phyloP scores from a whole-genome alignment of 2,329 filamentous ascomycete genomes.

The Bipolaris gigantea region DNA sequence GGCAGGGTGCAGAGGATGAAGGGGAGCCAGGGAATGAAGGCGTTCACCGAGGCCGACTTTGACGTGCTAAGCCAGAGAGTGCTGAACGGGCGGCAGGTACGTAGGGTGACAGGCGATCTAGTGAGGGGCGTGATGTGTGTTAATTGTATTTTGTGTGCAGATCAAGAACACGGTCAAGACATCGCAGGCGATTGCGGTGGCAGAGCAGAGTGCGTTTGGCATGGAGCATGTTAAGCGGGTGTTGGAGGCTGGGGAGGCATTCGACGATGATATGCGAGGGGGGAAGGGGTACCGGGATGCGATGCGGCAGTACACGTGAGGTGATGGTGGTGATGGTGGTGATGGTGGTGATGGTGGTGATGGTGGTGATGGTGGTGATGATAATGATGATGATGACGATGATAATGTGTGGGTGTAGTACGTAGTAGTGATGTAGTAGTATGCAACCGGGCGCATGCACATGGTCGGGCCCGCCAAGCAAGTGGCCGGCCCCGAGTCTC shows the following conservation, averaged over 20 bases:
- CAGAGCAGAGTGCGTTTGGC: constrained; percentile 68
- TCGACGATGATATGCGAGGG: constrained; percentile 81
- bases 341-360: neutral
- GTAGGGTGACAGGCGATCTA: constrained; percentile 8
- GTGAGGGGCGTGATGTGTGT: too few relatives aligned
- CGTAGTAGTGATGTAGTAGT: too few relatives aligned
- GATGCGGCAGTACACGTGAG: constrained; percentile 74
- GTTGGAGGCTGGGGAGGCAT: constrained; percentile 80
- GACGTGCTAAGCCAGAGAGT: constrained; percentile 67
- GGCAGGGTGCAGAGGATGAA: constrained; percentile 62
- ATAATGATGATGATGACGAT: neutral
- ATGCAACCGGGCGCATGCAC: too few relatives aligned
- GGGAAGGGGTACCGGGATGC: constrained; percentile 79
- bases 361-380: neutral
- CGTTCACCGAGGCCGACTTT: constrained; percentile 69
- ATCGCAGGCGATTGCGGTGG: constrained; percentile 78
- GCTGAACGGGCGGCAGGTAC: constrained; percentile 68
- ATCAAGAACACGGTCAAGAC: constrained; percentile 89
- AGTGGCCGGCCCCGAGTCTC: constrained; percentile 15
- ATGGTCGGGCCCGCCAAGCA: constrained; percentile 9
- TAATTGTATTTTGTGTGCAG: constrained; percentile 46
- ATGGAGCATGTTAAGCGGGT: constrained; percentile 82
- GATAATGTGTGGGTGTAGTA: too few relatives aligned
- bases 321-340: constrained; percentile 5
- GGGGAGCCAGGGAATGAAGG: constrained; percentile 33